Evolutionary conservation across 2,329 filamentous ascomycete genomes (phyloP), one percentile per base, ranked within the genome.

Genomic region (Exophiala oligosperma): DNA sequence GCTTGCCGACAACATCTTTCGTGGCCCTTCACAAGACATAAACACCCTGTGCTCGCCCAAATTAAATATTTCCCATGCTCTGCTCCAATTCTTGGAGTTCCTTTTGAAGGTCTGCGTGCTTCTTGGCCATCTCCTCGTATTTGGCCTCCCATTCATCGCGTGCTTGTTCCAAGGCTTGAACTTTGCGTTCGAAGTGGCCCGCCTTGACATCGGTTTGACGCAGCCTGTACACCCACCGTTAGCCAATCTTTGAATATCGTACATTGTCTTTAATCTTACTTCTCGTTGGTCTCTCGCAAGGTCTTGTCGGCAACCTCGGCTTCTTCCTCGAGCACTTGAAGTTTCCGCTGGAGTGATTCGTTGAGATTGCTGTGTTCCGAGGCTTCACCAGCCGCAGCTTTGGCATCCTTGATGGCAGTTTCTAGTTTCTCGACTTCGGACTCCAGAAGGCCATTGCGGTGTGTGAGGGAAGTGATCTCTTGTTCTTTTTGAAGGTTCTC

Each of bases 161-260:
- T 75, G 92, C 86, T 72, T 85, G 82, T 81, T 99, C 94, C 72
- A 97, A 87, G 71, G 94, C 93, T 79, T 97, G 91, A 69, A 97
- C 94, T 84, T 97, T 97, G 80, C 94, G 94, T 83, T 99, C 94
- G 79, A 93, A 97, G 82, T 99, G 93, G 71, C 93, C 94, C 72
- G 93, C 92, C 84, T 97, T 97, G 80, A 97, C 92, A 76, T 99
- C 94, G 80, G 94, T 97, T 82, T 96, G 92, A 76, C 94, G 92
- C 73, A 97, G 91, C 81, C 94, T 99, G 69, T 48, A 38, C 14
- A 55, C 9, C 24, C 17, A 17, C 41, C 29, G 29, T 56, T 35
- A 54, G 21, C 17, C 46, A 48, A 9, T 23, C 3, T 29, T 52
- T 46, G 35, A 29, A 8, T 9, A 35, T 23, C 52, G 44, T 46